Base-by-base conservation (phyloP, 208 protist genomes). In the Herpetomonas tarakana region DNA sequence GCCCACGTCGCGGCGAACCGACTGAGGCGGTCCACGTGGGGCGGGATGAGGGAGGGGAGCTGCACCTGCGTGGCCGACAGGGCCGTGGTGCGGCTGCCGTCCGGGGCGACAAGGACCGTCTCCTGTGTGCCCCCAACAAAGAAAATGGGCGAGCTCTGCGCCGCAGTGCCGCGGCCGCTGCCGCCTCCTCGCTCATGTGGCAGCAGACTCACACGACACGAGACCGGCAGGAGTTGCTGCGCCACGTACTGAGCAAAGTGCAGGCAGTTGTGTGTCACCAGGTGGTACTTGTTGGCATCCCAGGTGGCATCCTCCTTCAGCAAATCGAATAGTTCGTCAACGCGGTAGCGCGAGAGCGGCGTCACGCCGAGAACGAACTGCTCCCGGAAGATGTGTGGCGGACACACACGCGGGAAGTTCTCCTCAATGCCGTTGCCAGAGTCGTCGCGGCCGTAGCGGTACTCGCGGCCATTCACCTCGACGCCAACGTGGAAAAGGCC, bases 221-320 rank as follows among this genome's bases (percentile, higher is more conserved):
- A 11, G 35, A 30, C 30, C 16, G 16, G 6, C 14, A 88, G 62
- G 30, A 94, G 71, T 4, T 54, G 64, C 30, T 26, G 26, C 3
- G 68, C 69, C 19, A 90, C 68, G 12, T 52, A 52, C 60, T 74
- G 71, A 0, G 79, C 66, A 47, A 91, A 94, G 68, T 83, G 58
- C 31, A 86, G 72, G 68, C 87, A 93, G 72, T 93, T 93, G 76
- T 86, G 73, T 26, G 58, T 35, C 3, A 90, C 52, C n/a, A 91
- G 47, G 31, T 90, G 74, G 53, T 93, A 93, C 19, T 66, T 50
- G 1, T 1, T 60, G 35, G 78, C 83, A 29, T 58, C 65, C 81
- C 78, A 93, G 11, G 28, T 19, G 3, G 39, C 22, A 22, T 81
- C 62, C 22, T 49, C 29, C 35, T 56, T 57, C 28, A 88, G 57